Conservation (phyloP, 768 basidiomycete genomes). For the Kwoniella dejecticola region DNA sequence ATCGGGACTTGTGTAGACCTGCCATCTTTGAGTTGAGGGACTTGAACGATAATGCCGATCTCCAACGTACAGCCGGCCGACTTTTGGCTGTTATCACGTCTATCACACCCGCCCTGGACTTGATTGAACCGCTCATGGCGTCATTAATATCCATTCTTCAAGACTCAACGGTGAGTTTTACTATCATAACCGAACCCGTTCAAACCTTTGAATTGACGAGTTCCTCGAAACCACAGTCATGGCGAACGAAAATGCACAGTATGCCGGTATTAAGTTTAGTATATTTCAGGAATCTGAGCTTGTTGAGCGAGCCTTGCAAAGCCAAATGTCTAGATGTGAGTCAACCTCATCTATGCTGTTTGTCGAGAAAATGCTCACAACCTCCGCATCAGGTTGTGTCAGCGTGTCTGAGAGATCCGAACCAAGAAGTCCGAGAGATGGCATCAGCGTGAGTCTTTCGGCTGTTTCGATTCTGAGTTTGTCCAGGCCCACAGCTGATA, state of each 20-base stretch:
- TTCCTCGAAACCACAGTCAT: constrained; percentile 65
- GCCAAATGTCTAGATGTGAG: constrained; percentile 73
- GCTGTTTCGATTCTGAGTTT: background rate
- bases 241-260: constrained; percentile 84
- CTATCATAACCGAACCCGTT: background rate
- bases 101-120: constrained; percentile 68
- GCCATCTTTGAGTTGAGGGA: constrained; percentile 89
- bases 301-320: constrained; percentile 69
- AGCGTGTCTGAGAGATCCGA: constrained; percentile 82
- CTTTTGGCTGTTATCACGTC: constrained; percentile 81
- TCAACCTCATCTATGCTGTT: constrained; percentile 5
- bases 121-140: constrained; percentile 70
- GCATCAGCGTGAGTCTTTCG: constrained; percentile 64
- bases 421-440: constrained; percentile 90
- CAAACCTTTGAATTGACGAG: constrained; percentile 9
- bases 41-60: constrained; percentile 74
- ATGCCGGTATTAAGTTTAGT: constrained; percentile 86
- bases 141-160: constrained; percentile 77
- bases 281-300: constrained; percentile 84
- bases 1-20: too few relatives aligned
- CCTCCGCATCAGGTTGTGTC: constrained; percentile 64
- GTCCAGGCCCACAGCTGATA: constrained; percentile 21
- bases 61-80: constrained; percentile 77
- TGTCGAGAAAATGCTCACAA: too few relatives aligned
- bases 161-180: constrained; percentile 68